These are phyloP conservation scores for Candida silvicultrix DNA, from an alignment of 805 yeast species.

Conservation along the genomic window DNA sequence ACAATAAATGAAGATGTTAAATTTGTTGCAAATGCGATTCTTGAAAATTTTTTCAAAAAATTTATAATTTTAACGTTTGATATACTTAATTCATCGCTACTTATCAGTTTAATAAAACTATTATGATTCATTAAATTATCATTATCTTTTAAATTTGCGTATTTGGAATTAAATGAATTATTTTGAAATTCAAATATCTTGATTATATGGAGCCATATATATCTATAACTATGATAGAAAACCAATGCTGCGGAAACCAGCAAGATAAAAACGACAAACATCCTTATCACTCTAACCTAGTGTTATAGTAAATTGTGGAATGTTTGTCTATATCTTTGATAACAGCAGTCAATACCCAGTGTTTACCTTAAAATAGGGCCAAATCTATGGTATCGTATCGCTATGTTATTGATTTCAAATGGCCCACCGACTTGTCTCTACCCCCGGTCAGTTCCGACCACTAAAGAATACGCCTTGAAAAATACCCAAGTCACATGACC, in stretches of 20 bases:
- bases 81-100: constrained; percentile 1
- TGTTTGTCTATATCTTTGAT: no score
- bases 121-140: constrained; percentile 1
- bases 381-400: no score
- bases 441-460: no score
- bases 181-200: background rate
- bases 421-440: no score
- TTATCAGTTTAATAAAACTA: constrained; percentile 7
- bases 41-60: constrained; percentile 6
- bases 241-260: background rate
- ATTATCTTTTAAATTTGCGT: background rate
- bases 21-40: constrained; percentile 15
- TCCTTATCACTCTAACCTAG: no score
- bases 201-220: background rate
- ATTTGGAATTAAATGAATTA: constrained; percentile 4
- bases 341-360: no score
- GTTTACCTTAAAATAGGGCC: no score
- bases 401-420: no score
- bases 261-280: no score
- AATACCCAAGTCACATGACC: no score
- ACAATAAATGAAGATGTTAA: constrained; percentile 12
- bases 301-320: no score
- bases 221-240: background rate
- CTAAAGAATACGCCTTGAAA: no score
- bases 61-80: background rate